These are phyloP conservation scores for Trypethelium eluteriae DNA, from an alignment of 495 filamentous ascomycete genomes.

Conservation along the genomic window DNA sequence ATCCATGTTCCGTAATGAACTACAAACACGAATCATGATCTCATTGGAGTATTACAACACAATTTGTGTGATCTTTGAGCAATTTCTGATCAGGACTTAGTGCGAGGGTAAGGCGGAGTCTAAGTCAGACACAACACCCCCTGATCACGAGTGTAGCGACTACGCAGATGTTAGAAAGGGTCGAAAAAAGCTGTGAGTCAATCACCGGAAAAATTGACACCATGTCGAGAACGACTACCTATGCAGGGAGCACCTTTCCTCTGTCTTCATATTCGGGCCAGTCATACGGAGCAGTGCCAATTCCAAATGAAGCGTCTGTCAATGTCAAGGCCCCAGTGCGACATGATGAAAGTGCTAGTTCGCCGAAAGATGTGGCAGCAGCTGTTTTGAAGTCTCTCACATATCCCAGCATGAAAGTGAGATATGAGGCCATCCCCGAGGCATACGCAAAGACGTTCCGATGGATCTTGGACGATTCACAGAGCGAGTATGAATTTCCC, in stretches of 20 bases:
- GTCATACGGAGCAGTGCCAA: neutral
- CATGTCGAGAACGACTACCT: neutral
- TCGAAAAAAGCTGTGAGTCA: neutral
- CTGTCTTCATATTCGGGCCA: neutral
- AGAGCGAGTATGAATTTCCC: neutral
- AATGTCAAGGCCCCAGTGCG: neutral
- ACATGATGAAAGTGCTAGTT: neutral
- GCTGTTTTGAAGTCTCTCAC: slow-evolving; percentile 1
- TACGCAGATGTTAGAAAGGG: neutral
- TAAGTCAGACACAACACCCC: neutral
- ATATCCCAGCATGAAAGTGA: neutral
- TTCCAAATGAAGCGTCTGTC: neutral
- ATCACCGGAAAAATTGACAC: neutral
- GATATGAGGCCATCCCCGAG: slow-evolving; percentile 6
- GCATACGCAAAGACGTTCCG: slow-evolving; percentile 9
- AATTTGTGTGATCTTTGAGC: neutral
- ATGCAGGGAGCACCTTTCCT: neutral
- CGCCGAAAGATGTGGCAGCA: neutral
- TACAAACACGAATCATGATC: slow-evolving; percentile 3
- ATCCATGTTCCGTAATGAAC: slow-evolving; percentile 3
- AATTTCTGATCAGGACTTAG: slow-evolving; percentile 1
- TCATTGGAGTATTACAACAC: neutral
- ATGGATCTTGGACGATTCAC: slow-evolving; percentile 1
- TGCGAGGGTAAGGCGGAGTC: slow-evolving; percentile 5
- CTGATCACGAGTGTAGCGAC: neutral